Evolutionary conservation across 2,329 filamentous ascomycete genomes (phyloP), one percentile per base, ranked within the genome.

Genomic region (Neofusicoccum kwambonambiense): DNA sequence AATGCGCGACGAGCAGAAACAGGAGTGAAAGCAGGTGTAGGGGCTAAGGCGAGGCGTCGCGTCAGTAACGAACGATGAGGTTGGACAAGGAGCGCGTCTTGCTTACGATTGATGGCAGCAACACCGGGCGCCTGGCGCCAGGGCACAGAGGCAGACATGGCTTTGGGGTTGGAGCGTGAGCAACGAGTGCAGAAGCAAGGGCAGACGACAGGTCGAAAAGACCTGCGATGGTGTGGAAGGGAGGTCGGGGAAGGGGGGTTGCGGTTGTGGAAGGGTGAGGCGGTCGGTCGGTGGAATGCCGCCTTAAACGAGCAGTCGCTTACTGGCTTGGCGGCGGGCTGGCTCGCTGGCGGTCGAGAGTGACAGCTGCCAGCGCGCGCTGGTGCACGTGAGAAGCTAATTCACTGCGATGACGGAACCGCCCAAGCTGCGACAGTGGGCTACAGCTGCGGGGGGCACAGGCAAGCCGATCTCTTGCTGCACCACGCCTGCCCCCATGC

Each of bases 1-100:
- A 80, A 74, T 22, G 75, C 74, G 15, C 77, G 79, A 68, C 81
- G 78, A 60, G 79, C 79, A 67, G 75, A 70, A 45, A 84, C 82
- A 39, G 80, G 6, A 11, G 50, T 65, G 49, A 56, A 65, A n/a
- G 64, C 64, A 5, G 64, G 64, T 39, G 63, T 35, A 34, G 61
- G 61, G 52, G 54, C 54, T 52, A 47, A 6, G 15, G 37, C 9
- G 49, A 37, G 11, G 45, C 35, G 41, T 34, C 49, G 51, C 35
- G 34, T 64, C 27, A 58, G 51, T 22, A 58, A 34, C 27, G 34
- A 13, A 19, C 15, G 12, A 9, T 41, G 3, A 13, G 52, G 31
- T 19, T 34, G 17, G 7, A n/a, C 11, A 22, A 13, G 62, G 35
- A 50, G 49, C 22, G 49, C 56, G 56, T 47, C n/a, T 37, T 31